A percentile compares a stretch with the other conserved stretches of the same genome.
Evolutionary conservation across 495 filamentous ascomycete genomes (phyloP).

Genomic region (Aspergillus kassunensis): DNA sequence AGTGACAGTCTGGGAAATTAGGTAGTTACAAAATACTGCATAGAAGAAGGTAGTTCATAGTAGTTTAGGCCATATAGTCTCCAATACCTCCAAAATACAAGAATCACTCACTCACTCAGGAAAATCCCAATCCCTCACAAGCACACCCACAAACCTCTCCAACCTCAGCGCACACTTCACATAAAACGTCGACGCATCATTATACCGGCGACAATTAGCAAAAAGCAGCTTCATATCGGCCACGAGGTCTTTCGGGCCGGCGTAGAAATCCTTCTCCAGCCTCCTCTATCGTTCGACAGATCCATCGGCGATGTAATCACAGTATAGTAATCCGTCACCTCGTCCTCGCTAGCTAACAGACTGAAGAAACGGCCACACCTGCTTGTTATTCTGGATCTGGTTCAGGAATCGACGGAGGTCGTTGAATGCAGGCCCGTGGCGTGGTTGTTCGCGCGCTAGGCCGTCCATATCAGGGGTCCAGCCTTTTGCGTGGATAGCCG

Average conservation of each 20-base stretch:
- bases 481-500: conserved; percentile 80
- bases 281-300: conserved; percentile 87
- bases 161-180: conserved; percentile 93
- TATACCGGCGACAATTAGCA: conserved; percentile 92
- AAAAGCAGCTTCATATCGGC: conserved; percentile 88
- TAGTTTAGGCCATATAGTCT: no score
- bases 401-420: conserved; percentile 89
- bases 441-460: conserved; percentile 89
- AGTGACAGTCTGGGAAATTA: no score
- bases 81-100: no score
- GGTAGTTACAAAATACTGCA: no score
- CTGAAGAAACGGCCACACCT: conserved; percentile 89
- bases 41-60: no score
- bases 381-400: conserved; percentile 88
- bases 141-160: conserved; percentile 94
- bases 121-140: conserved; percentile 85
- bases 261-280: conserved; percentile 89
- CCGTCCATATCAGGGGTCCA: conserved; percentile 99
- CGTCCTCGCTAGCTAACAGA: conserved; percentile 93
- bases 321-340: conserved; percentile 95
- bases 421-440: conserved; percentile 94
- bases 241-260: conserved; percentile 88
- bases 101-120: no score
- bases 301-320: conserved; percentile 99
- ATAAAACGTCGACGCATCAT: conserved; percentile 92